Percentiles rank a stretch among this genome's conserved stretches.
Evolutionary conservation across 1,284 basidiomycete genomes (phyloP).

Genomic region (Entoloma clypeatum): DNA sequence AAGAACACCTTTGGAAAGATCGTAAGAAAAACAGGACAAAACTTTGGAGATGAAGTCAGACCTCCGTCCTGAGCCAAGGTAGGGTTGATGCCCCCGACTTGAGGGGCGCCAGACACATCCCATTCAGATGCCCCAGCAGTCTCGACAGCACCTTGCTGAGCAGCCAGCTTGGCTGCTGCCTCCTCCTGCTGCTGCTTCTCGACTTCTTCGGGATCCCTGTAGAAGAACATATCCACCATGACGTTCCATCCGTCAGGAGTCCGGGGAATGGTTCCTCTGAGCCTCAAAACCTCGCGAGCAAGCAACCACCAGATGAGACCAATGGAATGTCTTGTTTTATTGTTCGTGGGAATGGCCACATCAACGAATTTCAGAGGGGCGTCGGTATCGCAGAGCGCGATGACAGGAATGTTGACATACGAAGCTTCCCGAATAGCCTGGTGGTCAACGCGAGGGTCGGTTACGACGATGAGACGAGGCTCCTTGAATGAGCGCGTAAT

Average conservation of each 20-base stretch:
- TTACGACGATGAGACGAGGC: constrained; percentile 96
- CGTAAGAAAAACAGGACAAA: constrained; percentile 10
- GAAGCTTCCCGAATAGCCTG: constrained; percentile 99
- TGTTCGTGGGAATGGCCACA: constrained; percentile 98
- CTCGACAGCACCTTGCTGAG: constrained; percentile 54
- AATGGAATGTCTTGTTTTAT: constrained; percentile 97
- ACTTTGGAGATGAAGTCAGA: constrained; percentile 31
- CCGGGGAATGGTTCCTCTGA: constrained; percentile 90
- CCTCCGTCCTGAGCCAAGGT: constrained; percentile 69
- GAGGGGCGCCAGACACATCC: constrained; percentile 71
- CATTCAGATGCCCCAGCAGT: constrained; percentile 61
- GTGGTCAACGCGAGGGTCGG: constrained; percentile 98
- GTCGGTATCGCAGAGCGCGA: constrained; percentile 98
- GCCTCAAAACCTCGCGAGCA: constrained; percentile 94
- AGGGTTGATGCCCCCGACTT: constrained; percentile 72
- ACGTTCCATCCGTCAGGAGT: constrained; percentile 92
- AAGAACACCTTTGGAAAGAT: constrained; percentile 56
- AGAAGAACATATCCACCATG: constrained; percentile 99
- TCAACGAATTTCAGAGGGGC: constrained; percentile 97
- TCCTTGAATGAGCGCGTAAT: constrained; percentile 99
- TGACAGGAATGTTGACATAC: constrained; percentile 99
- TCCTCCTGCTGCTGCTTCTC: constrained; percentile 96
- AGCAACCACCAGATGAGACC: constrained; percentile 99
- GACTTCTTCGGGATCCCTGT: constrained; percentile 98
- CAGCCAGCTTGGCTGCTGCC: constrained; percentile 75